Evolutionary conservation across 2,329 filamentous ascomycete genomes (phyloP), one percentile per base, ranked within the genome.

Genomic region (Periconia sp.): DNA sequence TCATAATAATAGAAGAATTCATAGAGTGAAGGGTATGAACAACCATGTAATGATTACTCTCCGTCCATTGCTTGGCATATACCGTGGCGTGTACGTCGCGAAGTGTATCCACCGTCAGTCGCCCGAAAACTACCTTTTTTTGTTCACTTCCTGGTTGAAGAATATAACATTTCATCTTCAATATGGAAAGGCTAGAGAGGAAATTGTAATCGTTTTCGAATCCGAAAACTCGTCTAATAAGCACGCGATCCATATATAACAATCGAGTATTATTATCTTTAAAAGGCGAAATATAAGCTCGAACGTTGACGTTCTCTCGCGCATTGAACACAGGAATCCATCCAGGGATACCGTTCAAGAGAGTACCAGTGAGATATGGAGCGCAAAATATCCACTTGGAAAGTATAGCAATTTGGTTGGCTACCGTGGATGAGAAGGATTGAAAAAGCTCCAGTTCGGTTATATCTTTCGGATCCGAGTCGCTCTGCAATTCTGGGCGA

Each of bases 241-340:
- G 26, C 3, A 11, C 13, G 3, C 33, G 15, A 11, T 37, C 32
- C 33, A 43, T 43, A 18, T 37, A 11, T n/a, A 43, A 18, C 16
- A 37, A 18, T 12, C 21, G 25, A 12, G 16, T 21, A 13, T 36
- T 36, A 22, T 24, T 25, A 8, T 22, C 32, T 13, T 36, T 22
- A 15, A 36, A 36, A 9, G 13, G 24, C 3, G 40, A 36, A 15
- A 43, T 30, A 30, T 43, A 43, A 12, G 40, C 34, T 18, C 40
- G 11, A 11, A 43, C 17, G 16, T 19, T 18, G 23, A 43, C 26
- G 26, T 28, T 8, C 5, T 16, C 13, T 3, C 19, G 40, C n/a
- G 40, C 13, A n/a, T 43, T 43, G 40, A 43, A 43, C 13, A 43
- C 21, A 6, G 40, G 40, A 9, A 43, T 25, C 40, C 40, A 43